phyloP scores from a whole-genome alignment of 2,329 filamentous ascomycete species.

The Calonectria naviculata region DNA sequence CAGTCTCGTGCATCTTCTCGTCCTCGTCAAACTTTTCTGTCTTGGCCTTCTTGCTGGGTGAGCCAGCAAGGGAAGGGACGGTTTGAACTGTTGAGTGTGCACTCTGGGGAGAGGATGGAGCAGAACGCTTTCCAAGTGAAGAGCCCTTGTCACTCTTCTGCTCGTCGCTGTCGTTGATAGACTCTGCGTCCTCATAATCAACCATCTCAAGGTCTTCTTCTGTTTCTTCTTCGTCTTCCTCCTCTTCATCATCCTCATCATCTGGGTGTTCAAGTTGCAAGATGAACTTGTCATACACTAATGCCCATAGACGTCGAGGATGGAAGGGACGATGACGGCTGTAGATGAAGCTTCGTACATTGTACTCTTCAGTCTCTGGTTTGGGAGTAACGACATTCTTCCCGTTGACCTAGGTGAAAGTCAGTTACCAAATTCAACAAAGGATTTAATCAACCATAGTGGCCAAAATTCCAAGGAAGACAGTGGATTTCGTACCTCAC shows the following conservation, averaged over 20 bases:
- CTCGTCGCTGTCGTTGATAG: background rate
- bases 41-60: conserved; percentile 26
- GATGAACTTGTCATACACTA: conserved; percentile 62
- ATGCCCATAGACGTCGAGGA: conserved; percentile 56
- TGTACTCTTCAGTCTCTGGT: conserved; percentile 79
- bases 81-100: conserved; percentile 37
- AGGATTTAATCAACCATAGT: background rate
- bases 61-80: conserved; percentile 30
- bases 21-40: conserved; percentile 27
- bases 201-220: conserved; percentile 39
- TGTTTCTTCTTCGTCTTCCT: conserved; percentile 45
- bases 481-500: conserved; percentile 55
- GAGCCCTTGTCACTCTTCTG: conserved; percentile 22
- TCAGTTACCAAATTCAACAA: background rate
- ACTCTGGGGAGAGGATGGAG: conserved; percentile 35
- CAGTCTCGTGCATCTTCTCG: conserved; percentile 28
- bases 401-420: conserved; percentile 51
- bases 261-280: conserved; percentile 58
- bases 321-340: conserved; percentile 66
- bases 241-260: conserved; percentile 49
- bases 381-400: conserved; percentile 69
- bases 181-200: conserved; percentile 26
- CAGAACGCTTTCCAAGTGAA: conserved; percentile 29
- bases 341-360: conserved; percentile 79
- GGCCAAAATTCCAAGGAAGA: background rate